Evolutionary conservation across 2,329 filamentous ascomycete species (phyloP), one percentile per base, ranked within the genome.

Genomic region (Zasmidium cellare): DNA sequence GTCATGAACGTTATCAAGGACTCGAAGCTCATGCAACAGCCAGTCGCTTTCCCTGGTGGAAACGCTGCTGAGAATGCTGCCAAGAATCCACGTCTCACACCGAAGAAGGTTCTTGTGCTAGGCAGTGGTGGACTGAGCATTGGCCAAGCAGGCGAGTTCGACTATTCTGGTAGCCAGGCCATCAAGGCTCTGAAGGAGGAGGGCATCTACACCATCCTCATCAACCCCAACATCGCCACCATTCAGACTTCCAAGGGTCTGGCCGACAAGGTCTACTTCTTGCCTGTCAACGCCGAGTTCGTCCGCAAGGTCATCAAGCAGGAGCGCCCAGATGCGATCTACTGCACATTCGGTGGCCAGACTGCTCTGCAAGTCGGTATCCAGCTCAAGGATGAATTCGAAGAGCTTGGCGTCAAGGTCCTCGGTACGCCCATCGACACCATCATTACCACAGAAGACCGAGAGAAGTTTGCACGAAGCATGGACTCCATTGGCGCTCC

Each of bases 401-500:
- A 96, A 74, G 82, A 80, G 51, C 88, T 97, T 3, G 94, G 94
- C 46, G 93, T 99, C 69, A 88, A 92, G 78, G 93, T 99, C 46
- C 84, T 99, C 16, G 94, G 94, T 75, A 99, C 94, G 5, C 92
- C 93, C 12, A 97, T 99, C 62, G 90, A 97, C 46, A 97, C 94
- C 49, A 96, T 99, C 77, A 96, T 97, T 77, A 97, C 93, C 20
- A 99, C 94, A 1, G 94, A 99, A 77, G 94, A 99, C 71, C 90
- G 94, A 75, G 94, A 99, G 79, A 84, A 97, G 45, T 99, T 99
- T 70, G 94, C 94, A 53, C 88, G 93, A 64, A 96, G 91, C 80
- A 97, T 99, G 93, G 93, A 97, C 72, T 94, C 92, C 0, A 97
- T 99, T 71, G 90, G 91, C 61, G 94, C 97, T 78, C 97, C 97